Evolutionary conservation across 148 eudicot species (phyloP).

Genomic region (Linanthus parryae): DNA sequence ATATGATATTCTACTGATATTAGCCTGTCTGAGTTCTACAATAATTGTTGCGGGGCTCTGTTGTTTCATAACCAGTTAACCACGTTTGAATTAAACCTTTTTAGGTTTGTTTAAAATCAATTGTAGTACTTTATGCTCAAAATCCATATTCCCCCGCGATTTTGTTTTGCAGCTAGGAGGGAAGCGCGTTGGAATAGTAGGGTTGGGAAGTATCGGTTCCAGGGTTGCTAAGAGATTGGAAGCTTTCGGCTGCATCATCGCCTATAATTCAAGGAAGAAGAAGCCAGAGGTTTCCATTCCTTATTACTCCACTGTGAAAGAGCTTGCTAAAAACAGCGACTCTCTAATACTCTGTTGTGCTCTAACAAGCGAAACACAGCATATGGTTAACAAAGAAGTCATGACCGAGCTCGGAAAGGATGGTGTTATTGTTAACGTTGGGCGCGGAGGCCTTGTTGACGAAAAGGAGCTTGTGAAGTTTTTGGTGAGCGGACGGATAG

Average conservation of each 20-base stretch:
- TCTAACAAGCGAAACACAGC: constrained; percentile 52
- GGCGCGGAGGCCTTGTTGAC: constrained; percentile 69
- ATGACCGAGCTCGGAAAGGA: constrained; percentile 56
- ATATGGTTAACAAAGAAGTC: constrained; percentile 53
- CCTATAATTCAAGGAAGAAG: constrained; percentile 62
- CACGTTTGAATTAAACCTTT: neutral
- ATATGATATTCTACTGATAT: no score
- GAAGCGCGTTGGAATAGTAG: constrained; percentile 70
- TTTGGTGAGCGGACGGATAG: constrained; percentile 46
- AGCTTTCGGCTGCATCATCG: constrained; percentile 61
- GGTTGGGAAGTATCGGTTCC: constrained; percentile 79
- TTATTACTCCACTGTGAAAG: constrained; percentile 30
- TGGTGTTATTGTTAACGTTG: constrained; percentile 66
- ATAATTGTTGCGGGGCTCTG: no score
- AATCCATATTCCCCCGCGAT: no score
- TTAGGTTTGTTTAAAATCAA: no score
- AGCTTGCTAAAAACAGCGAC: constrained; percentile 45
- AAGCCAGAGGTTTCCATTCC: constrained; percentile 40
- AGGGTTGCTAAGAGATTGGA: constrained; percentile 49
- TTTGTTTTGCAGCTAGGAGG: constrained; percentile 45
- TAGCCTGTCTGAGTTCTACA: no score
- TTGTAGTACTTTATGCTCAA: neutral
- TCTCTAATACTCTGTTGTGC: constrained; percentile 59
- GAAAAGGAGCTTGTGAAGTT: constrained; percentile 54
- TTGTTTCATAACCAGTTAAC: no score